These are phyloP conservation scores for Wickerhamiella allomyrinae DNA, from an alignment of 805 yeast genomes.

Conservation along the genomic window DNA sequence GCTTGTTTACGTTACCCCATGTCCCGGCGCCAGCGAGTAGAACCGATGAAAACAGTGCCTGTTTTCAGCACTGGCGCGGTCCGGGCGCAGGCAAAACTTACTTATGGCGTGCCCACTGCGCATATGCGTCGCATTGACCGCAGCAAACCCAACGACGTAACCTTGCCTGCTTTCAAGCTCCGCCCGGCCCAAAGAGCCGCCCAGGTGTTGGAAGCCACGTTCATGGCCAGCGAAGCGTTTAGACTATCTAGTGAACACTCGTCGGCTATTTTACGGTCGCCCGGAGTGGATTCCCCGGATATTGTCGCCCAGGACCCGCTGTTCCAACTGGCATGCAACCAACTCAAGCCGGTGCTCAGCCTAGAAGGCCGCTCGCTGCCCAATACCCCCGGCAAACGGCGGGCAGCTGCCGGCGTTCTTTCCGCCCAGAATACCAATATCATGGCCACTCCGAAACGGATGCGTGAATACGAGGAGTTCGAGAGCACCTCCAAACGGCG, in stretches of 20 bases:
- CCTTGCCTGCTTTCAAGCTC: constrained; percentile 12
- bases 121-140: constrained; percentile 17
- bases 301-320: constrained; percentile 11
- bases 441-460: constrained; percentile 1
- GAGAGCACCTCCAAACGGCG: constrained; percentile 4
- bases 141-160: constrained; percentile 18
- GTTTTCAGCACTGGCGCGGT: constrained; percentile 17
- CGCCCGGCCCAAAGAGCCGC: constrained; percentile 17
- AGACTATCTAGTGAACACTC: background rate
- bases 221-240: constrained; percentile 19
- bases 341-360: background rate
- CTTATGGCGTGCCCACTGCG: constrained; percentile 14
- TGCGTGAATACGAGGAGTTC: constrained; percentile 8
- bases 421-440: constrained; percentile 4
- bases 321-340: constrained; percentile 3
- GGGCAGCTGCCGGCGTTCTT: background rate
- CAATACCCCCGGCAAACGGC: background rate
- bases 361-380: background rate
- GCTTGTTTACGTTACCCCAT: background rate
- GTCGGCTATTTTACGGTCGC: background rate
- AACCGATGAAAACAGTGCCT: constrained; percentile 11
- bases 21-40: background rate
- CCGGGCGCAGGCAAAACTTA: constrained; percentile 20
- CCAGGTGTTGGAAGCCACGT: constrained; percentile 19
- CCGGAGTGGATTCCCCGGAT: constrained; percentile 1